phyloP scores from a whole-genome alignment of 2,329 filamentous ascomycete species.

The Colletotrichum godetiae region DNA sequence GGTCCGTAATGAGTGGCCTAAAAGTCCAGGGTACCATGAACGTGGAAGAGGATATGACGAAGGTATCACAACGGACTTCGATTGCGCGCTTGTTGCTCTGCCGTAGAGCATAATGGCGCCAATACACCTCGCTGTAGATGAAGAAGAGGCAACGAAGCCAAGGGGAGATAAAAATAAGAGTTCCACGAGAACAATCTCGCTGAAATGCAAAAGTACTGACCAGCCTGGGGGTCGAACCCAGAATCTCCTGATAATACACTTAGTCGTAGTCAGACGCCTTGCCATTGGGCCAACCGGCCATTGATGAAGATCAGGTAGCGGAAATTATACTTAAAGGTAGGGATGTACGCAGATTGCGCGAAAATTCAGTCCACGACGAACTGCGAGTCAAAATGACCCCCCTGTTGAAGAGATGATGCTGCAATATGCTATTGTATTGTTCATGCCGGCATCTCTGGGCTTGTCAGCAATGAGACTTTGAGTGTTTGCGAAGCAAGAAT shows the following conservation, averaged over 20 bases:
- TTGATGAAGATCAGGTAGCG: constrained; percentile 1
- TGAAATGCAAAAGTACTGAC: constrained; percentile 6
- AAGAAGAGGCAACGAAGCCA: neutral
- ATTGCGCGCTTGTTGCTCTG: neutral
- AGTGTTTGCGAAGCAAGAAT: neutral
- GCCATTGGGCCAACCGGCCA: constrained; percentile 49
- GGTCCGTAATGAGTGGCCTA: neutral
- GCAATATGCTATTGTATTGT: neutral
- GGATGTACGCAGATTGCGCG: too few species aligned
- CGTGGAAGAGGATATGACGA: too few species aligned
- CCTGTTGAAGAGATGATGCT: neutral
- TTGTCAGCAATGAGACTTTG: neutral
- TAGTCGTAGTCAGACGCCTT: constrained; percentile 57
- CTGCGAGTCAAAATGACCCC: too few species aligned
- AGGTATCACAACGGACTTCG: neutral
- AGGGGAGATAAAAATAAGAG: neutral
- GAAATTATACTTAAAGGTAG: too few species aligned
- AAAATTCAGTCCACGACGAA: neutral
- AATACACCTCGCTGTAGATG: rapidly evolving
- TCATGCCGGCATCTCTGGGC: neutral
- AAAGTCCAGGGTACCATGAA: neutral
- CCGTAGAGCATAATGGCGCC: neutral
- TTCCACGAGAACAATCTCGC: rapidly evolving
- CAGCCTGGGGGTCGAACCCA: constrained; percentile 37
- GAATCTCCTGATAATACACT: constrained; percentile 32